A percentile compares a stretch with the other conserved stretches of the same genome.
These are phyloP conservation scores for Choiromyces venosus DNA, from an alignment of 495 filamentous ascomycete genomes.

Conservation along the genomic window DNA sequence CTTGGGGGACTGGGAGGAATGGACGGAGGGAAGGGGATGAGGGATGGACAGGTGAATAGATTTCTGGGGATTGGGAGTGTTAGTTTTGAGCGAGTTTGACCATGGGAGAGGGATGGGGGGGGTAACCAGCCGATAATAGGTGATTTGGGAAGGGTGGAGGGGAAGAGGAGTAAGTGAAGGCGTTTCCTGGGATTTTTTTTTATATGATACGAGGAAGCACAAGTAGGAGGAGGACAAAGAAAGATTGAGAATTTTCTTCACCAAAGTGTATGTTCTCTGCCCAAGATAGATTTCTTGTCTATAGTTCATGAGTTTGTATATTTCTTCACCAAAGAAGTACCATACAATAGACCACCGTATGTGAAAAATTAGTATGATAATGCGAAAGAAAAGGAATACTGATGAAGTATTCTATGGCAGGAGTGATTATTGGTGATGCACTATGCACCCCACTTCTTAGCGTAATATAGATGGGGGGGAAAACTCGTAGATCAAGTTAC, in stretches of 20 bases:
- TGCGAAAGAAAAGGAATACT: background rate
- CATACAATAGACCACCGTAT: no score
- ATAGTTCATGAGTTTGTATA: background rate
- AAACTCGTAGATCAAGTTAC: no score
- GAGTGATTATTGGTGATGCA: background rate
- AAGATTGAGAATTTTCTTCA: background rate
- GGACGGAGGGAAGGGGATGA: background rate
- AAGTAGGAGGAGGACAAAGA: background rate
- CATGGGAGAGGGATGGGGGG: no score
- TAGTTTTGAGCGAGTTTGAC: background rate
- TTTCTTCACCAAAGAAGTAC: no score
- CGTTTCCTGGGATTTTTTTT: conserved; percentile 5
- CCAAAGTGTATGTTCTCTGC: background rate
- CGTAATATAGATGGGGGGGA: no score
- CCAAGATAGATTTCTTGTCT: background rate
- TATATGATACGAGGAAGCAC: background rate
- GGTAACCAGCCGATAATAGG: conserved; percentile 1
- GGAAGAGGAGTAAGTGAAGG: no score
- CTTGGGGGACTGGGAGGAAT: background rate
- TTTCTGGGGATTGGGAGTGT: background rate
- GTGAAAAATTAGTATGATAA: background rate
- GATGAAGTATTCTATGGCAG: background rate
- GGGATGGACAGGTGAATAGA: background rate
- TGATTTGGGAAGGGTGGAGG: background rate
- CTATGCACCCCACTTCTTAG: background rate